Evolutionary conservation across 2,329 filamentous ascomycete species (phyloP).

Genomic region (Diaporthe sp.): DNA sequence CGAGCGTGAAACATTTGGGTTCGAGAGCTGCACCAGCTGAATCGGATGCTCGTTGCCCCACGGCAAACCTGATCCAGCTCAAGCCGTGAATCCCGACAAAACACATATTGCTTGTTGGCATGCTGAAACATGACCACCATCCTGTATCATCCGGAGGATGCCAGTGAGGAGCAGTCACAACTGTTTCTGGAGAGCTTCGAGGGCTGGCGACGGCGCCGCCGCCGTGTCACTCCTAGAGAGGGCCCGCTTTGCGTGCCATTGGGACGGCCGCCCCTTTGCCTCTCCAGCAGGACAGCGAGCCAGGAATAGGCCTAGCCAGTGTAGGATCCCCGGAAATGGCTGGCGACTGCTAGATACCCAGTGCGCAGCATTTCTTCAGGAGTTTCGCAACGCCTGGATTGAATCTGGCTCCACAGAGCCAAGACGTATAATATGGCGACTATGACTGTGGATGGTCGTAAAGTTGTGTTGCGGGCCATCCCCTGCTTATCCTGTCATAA

Average conservation of each 20-base stretch:
- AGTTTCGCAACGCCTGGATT: not conserved
- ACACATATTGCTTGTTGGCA: not conserved
- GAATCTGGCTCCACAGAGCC: not conserved
- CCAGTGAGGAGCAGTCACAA: not conserved
- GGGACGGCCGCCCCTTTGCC: not conserved
- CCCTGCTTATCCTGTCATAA: slow-evolving; percentile 42
- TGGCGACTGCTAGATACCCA: not conserved
- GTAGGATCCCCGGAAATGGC: not conserved
- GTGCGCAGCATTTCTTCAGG: not conserved
- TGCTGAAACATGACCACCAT: not conserved
- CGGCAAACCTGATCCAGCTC: not conserved
- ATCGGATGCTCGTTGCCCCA: not conserved
- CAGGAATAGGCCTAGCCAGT: not conserved
- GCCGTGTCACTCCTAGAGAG: not conserved
- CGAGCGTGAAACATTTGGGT: not conserved
- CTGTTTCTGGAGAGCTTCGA: not conserved
- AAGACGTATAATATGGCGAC: not conserved
- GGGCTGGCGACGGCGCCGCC: not conserved
- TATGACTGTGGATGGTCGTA: not conserved
- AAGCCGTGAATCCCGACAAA: not conserved
- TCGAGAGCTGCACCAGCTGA: not conserved
- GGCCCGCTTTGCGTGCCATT: not conserved
- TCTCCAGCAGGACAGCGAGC: not conserved
- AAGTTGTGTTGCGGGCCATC: not conserved
- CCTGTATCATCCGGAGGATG: not conserved